Base-by-base conservation (phyloP, 768 basidiomycete species). In the Suillus americanus region DNA sequence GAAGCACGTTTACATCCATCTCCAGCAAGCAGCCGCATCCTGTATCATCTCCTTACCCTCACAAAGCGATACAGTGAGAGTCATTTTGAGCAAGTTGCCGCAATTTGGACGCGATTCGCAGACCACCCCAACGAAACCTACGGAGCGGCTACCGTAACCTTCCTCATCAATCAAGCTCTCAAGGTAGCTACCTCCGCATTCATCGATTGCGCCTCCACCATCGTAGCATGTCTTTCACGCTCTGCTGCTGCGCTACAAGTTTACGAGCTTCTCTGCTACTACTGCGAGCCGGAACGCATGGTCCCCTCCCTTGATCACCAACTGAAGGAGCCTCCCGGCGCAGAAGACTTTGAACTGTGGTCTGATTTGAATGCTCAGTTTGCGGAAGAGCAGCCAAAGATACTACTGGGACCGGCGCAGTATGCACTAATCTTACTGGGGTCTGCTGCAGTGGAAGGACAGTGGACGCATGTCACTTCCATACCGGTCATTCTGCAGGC, bases 241-340 rank as follows among this genome's bases (percentile, higher is more conserved):
- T 91, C 91, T 30, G 80, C 82, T 18, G 84, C 88, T 18, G 93
- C 92, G 4, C 81, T 84, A 7, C 81, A 88, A 62, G 84, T 94
- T 40, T 91, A 94, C 69, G 86, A 90, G 69, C 93, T 95, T 57
- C 77, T 97, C n/a, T 93, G 91, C 75, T 86, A 86, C 45, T 82
- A 96, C 65, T 88, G 96, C 55, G 91, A 93, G 67, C 94, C 95
- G 23, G 83, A 86, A 38, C 86, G 90, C 50, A 96, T 96, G 90
- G 81, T 95, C 13, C 91, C 86, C 14, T 87, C 81, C 14, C 86
- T 88, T 66, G 92, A 89, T 66, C 91, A 88, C 76, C 90, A 87
- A 72, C 79, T 89, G 65, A 80, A 79, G 28, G 82, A 83, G 53
- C 78, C 73, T 62, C 90, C 87, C 23, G 83, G 82, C 63, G 82